Percentiles rank a stretch among this genome's conserved stretches.
Evolutionary conservation across 208 protist genomes (phyloP).

Genomic region (Trichomonas vaginalis): DNA sequence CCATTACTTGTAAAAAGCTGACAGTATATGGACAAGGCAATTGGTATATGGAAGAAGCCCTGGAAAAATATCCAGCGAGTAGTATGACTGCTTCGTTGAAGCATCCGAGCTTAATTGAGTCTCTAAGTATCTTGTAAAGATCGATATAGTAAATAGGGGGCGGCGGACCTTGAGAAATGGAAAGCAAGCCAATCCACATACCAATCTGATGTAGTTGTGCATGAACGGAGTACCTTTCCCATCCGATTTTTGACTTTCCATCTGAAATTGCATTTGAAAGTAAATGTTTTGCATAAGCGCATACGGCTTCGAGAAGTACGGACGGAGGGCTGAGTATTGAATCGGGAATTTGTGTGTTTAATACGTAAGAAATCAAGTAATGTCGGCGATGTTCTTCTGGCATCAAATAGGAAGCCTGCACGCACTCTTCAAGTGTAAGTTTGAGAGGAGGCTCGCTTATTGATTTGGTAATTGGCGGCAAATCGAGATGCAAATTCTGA

Average conservation of each 20-base stretch:
- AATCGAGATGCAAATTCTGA: background rate
- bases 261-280: background rate
- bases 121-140: background rate
- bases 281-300: background rate
- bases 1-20: background rate
- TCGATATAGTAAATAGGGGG: background rate
- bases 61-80: background rate
- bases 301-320: background rate
- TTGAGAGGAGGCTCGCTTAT: background rate
- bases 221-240: background rate
- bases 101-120: background rate
- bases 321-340: background rate
- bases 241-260: background rate
- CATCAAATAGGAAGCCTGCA: background rate
- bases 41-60: background rate
- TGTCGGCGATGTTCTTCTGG: background rate
- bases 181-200: background rate
- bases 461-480: background rate
- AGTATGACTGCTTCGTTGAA: background rate
- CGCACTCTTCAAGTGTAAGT: background rate
- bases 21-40: background rate
- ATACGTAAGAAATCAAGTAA: background rate
- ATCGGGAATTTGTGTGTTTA: background rate
- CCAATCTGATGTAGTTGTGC: background rate
- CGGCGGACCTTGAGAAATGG: background rate